Conservation (phyloP, 306 rosid genomes). For the Prunus davidiana region DNA sequence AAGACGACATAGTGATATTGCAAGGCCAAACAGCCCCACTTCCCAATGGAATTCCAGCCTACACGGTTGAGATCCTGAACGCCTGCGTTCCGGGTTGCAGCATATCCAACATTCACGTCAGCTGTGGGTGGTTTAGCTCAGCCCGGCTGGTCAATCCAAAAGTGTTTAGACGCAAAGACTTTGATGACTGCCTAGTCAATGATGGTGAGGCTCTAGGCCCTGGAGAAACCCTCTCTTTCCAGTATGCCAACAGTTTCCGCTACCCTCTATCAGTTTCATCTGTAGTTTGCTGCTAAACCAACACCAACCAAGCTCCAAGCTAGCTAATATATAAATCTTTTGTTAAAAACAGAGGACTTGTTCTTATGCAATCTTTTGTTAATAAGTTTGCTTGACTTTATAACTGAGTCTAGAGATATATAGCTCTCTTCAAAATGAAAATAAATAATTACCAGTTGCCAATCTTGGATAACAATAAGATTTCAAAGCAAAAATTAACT, state of each 20-base stretch:
- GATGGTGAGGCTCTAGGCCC: constrained; percentile 44
- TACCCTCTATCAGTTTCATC: constrained; percentile 63
- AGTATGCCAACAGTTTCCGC: constrained; percentile 45
- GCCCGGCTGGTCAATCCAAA: constrained; percentile 44
- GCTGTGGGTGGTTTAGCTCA: constrained; percentile 77
- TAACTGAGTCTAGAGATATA: neutral
- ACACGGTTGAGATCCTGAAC: constrained; percentile 50
- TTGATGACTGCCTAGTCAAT: constrained; percentile 57
- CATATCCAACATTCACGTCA: constrained; percentile 44
- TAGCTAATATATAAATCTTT: no score
- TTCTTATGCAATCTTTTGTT: no score
- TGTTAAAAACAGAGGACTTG: no score
- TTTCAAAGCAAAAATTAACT: neutral
- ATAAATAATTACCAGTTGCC: neutral
- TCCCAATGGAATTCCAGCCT: constrained; percentile 53
- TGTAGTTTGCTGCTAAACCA: constrained; percentile 26
- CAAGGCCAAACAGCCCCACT: constrained; percentile 48
- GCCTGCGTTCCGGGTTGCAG: constrained; percentile 43
- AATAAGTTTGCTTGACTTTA: neutral
- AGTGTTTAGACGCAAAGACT: constrained; percentile 40
- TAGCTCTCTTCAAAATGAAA: neutral
- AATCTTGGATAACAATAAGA: neutral
- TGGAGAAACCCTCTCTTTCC: constrained; percentile 47
- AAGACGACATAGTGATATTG: constrained; percentile 38
- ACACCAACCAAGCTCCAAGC: neutral